Conservation (phyloP, 768 basidiomycete genomes). For the Mycena epipterygia region DNA sequence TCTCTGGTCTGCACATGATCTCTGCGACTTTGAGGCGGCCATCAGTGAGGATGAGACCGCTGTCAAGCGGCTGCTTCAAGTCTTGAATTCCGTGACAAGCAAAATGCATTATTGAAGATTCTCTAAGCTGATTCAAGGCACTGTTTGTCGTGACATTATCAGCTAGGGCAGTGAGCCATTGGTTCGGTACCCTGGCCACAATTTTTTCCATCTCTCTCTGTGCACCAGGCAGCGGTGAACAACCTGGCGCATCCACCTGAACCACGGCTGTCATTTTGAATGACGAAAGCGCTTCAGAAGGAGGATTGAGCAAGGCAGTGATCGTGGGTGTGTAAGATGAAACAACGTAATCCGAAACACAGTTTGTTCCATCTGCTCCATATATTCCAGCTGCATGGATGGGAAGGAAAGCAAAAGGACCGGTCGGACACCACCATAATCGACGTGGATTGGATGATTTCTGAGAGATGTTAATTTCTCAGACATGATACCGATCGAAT, state of each 20-base stretch:
- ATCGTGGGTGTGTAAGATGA: conserved; percentile 35
- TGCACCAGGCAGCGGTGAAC: background rate
- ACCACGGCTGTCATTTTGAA: conserved; percentile 19
- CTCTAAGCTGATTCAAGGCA: conserved; percentile 1
- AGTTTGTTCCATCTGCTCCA: background rate
- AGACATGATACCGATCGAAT: background rate
- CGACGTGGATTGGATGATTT: background rate
- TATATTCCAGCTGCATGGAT: conserved; percentile 34
- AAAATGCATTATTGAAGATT: conserved; percentile 43
- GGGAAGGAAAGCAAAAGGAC: conserved; percentile 19
- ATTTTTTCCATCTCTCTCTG: conserved; percentile 7
- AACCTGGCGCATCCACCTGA: background rate
- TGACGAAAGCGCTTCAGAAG: background rate
- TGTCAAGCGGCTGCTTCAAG: conserved; percentile 33
- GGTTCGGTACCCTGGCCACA: background rate
- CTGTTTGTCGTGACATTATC: background rate
- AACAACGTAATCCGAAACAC: conserved; percentile 29
- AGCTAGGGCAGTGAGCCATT: background rate
- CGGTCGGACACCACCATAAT: conserved; percentile 17
- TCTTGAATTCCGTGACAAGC: conserved; percentile 49
- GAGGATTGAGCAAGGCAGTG: conserved; percentile 20
- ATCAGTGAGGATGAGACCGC: conserved; percentile 29
- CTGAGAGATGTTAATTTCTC: background rate
- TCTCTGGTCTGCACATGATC: conserved; percentile 37
- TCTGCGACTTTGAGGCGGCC: conserved; percentile 33